Evolutionary conservation across 495 filamentous ascomycete genomes (phyloP).

Genomic region (Penicillium simplicissimum): DNA sequence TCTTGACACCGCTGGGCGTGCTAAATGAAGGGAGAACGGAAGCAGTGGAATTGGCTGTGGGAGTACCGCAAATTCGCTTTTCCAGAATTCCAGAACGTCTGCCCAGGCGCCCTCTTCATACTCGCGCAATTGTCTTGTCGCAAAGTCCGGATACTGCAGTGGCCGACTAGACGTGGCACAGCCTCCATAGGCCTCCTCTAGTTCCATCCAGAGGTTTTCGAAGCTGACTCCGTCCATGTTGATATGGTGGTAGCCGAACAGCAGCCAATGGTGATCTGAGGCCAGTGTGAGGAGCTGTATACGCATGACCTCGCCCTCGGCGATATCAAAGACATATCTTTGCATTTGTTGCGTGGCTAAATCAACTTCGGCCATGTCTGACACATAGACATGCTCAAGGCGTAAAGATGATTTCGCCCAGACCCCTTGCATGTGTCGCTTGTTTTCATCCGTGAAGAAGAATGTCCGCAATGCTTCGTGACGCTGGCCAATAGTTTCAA

Average conservation of each 20-base stretch:
- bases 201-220: constrained; percentile 36
- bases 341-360: constrained; percentile 16
- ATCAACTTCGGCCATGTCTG: constrained; percentile 14
- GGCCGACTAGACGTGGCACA: constrained; percentile 7
- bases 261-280: constrained; percentile 25
- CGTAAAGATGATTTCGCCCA: constrained; percentile 19
- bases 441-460: constrained; percentile 31
- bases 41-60: constrained; percentile 41
- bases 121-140: constrained; percentile 23
- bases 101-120: constrained; percentile 19
- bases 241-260: constrained; percentile 49
- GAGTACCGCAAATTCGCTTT: constrained; percentile 21
- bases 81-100: constrained; percentile 40
- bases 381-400: constrained; percentile 19
- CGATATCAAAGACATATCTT: constrained; percentile 32
- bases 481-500: constrained; percentile 27
- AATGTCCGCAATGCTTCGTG: constrained; percentile 50
- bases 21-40: constrained; percentile 20
- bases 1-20: constrained; percentile 13
- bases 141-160: constrained; percentile 32
- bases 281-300: constrained; percentile 26
- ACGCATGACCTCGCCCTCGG: constrained; percentile 31
- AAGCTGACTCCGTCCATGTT: constrained; percentile 49
- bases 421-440: constrained; percentile 26
- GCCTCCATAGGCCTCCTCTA: constrained; percentile 40